Base-by-base conservation (phyloP, 345 rosid genomes). In the Xanthoceras sorbifolium region DNA sequence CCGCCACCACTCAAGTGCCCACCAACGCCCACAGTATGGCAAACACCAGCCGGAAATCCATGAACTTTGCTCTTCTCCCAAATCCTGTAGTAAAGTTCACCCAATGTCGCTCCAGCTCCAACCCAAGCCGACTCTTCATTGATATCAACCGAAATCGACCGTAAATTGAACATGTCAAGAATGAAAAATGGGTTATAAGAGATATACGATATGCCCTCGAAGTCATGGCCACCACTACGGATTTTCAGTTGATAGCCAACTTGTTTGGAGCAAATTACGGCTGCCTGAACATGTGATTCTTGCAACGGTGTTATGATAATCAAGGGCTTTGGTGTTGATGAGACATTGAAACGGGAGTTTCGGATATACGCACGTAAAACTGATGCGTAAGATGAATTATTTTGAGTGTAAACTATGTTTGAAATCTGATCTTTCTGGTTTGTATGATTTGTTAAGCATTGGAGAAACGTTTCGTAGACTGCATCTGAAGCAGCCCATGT, bases 1-100 rank as follows among this genome's bases (percentile, higher is more conserved):
- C 94, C 94, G 0, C 83, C 94, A 0, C 92, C 92, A 38, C 94
- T 89, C 0, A 90, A 1, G 63, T 89, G 94, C 1, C 94, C 94
- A 5, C 94, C 94, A 7, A 86, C 92, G 8, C 90, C 94, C 1
- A 90, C 94, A 7, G 91, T 90, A 0, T 91, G 92, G 42, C 94
- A 89, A 74, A 89, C 64, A 2, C 92, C 92, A 1, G 87, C 94
- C 0, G 94, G 92, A 25, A 82, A 89, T 0, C 91, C 92, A 40
- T 60, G 85, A 15, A 72, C 63, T 70, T 77, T 82, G 22, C 90
- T 87, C 20, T 77, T 82, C 73, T 86, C 74, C 85, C 81, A 87
- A 9, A 89, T 90, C 0, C 40, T 22, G 55, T 87, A 80, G 1
- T 86, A 90, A 20, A 90, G 79, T 44, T 90, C 94, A 0, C 92